These are phyloP conservation scores for Citeromyces siamensis DNA, from an alignment of 1,139 yeast species.

Conservation along the genomic window DNA sequence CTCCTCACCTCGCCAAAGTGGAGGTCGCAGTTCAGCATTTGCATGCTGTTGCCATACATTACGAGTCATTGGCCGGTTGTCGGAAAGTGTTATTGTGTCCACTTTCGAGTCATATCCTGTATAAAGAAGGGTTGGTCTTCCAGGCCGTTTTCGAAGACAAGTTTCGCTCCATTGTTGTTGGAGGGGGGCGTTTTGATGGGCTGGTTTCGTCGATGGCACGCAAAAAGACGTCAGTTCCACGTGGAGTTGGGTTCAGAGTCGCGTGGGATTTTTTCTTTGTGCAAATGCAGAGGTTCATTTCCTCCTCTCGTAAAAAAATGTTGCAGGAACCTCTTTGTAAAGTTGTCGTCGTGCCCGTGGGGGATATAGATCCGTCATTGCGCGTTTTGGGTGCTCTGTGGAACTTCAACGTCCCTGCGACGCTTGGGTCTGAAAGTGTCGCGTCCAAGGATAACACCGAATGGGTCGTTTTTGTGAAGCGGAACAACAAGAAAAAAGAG, in stretches of 20 bases:
- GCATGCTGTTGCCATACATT: slow-evolving; percentile 40
- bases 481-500: slow-evolving; percentile 37
- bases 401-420: slow-evolving; percentile 63
- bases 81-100: slow-evolving; percentile 45
- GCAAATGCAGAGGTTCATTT: slow-evolving; percentile 32
- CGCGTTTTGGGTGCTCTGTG: slow-evolving; percentile 58
- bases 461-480: slow-evolving; percentile 68
- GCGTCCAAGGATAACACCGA: slow-evolving; percentile 50
- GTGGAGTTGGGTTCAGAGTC: slow-evolving; percentile 79
- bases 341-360: slow-evolving; percentile 73
- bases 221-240: slow-evolving; percentile 22
- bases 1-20: slow-evolving; percentile 48
- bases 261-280: slow-evolving; percentile 49
- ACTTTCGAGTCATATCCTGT: slow-evolving; percentile 76
- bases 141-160: slow-evolving; percentile 63
- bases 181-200: slow-evolving; percentile 87
- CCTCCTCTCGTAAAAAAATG: slow-evolving; percentile 17
- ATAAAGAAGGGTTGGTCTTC: slow-evolving; percentile 75
- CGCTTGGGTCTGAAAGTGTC: slow-evolving; percentile 48
- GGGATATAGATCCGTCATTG: slow-evolving; percentile 40
- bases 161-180: slow-evolving; percentile 46
- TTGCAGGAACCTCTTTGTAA: slow-evolving; percentile 36
- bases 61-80: slow-evolving; percentile 30
- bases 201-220: slow-evolving; percentile 54
- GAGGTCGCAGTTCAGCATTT: slow-evolving; percentile 54